These are phyloP conservation scores for Orbilia brochopaga DNA, from an alignment of 2,329 filamentous ascomycete genomes.

Conservation along the genomic window DNA sequence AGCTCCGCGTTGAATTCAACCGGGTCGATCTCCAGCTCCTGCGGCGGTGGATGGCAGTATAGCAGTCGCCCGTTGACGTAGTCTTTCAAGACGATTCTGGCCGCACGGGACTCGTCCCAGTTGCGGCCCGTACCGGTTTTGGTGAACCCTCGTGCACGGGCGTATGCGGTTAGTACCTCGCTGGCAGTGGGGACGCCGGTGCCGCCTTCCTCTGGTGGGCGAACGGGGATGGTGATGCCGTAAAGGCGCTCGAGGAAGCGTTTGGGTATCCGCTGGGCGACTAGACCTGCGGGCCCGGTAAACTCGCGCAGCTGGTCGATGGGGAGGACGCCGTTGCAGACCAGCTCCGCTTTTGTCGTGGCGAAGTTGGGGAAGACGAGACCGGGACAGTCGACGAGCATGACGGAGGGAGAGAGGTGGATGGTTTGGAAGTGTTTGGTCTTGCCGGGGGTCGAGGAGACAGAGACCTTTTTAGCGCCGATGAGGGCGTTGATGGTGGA, in stretches of 20 bases:
- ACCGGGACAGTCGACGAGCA: constrained; percentile 97
- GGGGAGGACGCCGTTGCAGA: constrained; percentile 90
- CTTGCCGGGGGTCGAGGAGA: constrained; percentile 95
- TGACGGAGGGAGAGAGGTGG: constrained; percentile 83
- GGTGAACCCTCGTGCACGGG: constrained; percentile 84
- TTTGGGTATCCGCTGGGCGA: constrained; percentile 84
- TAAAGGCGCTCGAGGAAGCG: constrained; percentile 90
- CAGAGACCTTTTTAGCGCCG: constrained; percentile 96
- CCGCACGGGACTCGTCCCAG: constrained; percentile 90
- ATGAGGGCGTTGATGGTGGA: constrained; percentile 99
- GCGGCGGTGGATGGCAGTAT: constrained; percentile 85
- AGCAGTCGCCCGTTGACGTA: constrained; percentile 96
- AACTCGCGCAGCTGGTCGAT: constrained; percentile 96
- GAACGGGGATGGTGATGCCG: constrained; percentile 82
- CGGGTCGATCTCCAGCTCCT: constrained; percentile 69
- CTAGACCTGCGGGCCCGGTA: constrained; percentile 81
- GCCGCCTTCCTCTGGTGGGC: constrained; percentile 87
- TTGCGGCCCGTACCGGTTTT: constrained; percentile 81
- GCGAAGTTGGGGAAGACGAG: constrained; percentile 98
- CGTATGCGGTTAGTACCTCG: constrained; percentile 85
- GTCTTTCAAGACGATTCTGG: constrained; percentile 89
- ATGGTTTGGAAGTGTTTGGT: constrained; percentile 99
- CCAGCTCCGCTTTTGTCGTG: constrained; percentile 92
- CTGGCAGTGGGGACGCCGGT: constrained; percentile 83
- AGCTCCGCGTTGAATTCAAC: constrained; percentile 85